A percentile compares a stretch with the other conserved stretches of the same genome.
Evolutionary conservation across 176 grass and related monocot species (phyloP).

Genomic region (Oryza officinalis): DNA sequence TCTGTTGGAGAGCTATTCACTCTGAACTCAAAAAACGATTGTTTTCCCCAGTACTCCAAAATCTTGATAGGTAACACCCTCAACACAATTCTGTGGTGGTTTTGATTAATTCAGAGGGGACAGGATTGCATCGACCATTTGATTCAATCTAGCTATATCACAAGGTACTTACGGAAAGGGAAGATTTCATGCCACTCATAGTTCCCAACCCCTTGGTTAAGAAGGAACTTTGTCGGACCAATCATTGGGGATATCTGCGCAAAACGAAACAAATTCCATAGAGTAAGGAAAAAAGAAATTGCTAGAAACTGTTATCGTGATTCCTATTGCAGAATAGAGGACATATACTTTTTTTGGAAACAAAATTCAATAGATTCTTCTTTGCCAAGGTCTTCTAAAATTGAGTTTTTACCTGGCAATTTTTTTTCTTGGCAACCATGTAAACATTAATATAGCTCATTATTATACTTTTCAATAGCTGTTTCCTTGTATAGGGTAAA

Average conservation of each 20-base stretch:
- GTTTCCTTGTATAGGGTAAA: not conserved
- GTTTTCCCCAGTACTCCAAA: not conserved
- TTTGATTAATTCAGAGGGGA: not conserved
- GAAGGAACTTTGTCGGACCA: conserved; percentile 71
- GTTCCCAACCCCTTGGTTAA: conserved; percentile 39
- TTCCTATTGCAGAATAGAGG: not conserved
- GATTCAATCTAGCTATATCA: conserved; percentile 15
- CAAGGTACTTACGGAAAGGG: conserved; percentile 62
- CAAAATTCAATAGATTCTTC: not conserved
- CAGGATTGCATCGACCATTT: not conserved
- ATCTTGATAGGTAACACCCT: not conserved
- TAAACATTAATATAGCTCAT: not conserved
- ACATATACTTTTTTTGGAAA: not conserved
- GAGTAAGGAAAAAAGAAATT: conserved; percentile 1
- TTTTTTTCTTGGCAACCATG: not conserved
- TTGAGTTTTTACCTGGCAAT: too few species aligned
- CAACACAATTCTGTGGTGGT: not conserved
- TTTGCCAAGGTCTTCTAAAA: not conserved
- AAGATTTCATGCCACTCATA: conserved; percentile 81
- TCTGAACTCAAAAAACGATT: not conserved
- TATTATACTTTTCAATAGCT: not conserved
- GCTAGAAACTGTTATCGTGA: not conserved
- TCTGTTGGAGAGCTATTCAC: not conserved
- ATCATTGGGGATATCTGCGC: conserved; percentile 70
- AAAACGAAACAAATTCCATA: conserved; percentile 8